A percentile compares a stretch with the other conserved stretches of the same genome.
Evolutionary conservation across 2,329 filamentous ascomycete species (phyloP).

Genomic region (Scedosporium aurantiacum): DNA sequence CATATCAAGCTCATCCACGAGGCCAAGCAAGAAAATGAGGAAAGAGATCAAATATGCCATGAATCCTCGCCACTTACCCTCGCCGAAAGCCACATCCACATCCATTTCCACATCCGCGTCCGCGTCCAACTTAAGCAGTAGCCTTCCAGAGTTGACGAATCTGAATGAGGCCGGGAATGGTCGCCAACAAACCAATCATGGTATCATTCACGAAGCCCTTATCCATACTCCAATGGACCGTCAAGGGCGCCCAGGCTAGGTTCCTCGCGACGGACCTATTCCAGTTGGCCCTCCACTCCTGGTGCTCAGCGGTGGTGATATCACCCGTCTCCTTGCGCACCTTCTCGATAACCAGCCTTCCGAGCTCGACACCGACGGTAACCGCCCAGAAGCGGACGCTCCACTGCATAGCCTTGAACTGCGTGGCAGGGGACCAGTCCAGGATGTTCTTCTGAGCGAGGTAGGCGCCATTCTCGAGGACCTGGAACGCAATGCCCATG

Average conservation of each 20-base stretch:
- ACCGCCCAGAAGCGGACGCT: conserved; percentile 71
- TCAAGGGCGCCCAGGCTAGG: conserved; percentile 68
- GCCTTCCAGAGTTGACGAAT: conserved; percentile 27
- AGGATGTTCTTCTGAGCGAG: conserved; percentile 64
- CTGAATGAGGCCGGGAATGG: conserved; percentile 26
- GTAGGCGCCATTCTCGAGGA: conserved; percentile 74
- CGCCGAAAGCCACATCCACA: background rate
- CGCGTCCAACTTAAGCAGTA: conserved; percentile 13
- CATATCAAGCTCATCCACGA: background rate
- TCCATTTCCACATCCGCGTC: background rate
- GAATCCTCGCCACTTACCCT: background rate
- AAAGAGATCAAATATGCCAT: background rate
- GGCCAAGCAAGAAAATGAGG: background rate
- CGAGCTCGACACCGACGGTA: conserved; percentile 67
- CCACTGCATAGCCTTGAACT: conserved; percentile 55
- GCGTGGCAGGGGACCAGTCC: conserved; percentile 40
- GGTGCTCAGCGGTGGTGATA: background rate
- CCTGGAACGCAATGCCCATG: conserved; percentile 60
- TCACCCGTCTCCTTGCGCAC: conserved; percentile 26
- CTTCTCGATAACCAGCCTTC: conserved; percentile 45
- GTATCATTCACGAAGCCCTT: conserved; percentile 35
- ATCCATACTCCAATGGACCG: conserved; percentile 70
- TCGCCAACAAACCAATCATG: conserved; percentile 21
- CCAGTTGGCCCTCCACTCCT: conserved; percentile 40
- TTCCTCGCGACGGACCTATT: conserved; percentile 59